Base-by-base conservation (phyloP, 345 rosid genomes). In the Rhodamnia argentea region DNA sequence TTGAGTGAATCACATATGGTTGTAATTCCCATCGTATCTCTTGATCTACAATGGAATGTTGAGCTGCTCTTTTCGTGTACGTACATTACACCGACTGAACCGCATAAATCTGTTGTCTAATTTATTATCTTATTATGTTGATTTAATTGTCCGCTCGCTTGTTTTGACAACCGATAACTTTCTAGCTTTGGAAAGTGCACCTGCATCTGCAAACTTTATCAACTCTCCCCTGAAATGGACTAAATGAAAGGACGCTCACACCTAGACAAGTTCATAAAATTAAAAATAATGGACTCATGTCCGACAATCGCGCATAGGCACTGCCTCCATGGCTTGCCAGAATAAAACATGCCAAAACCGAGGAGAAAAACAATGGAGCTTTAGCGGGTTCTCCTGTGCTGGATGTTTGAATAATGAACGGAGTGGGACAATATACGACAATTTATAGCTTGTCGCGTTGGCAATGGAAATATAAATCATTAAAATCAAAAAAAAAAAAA, bases 51-150 rank as follows among this genome's bases (percentile, higher is more conserved):
- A 8, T 62, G 7, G 2, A 14, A 62, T 62, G 16, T 1, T 7
- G 5, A 62, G 37, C 3, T 7, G 1, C 23, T 4, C 42, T 64
- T 64, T 8, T 8, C 0, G 0, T 64, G 5, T 5, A 64, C 7
- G 2, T 29, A 16, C 1, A 4, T 29, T 18, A 29, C 1, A 29
- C 4, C 0, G 42, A 64, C 5, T 0, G 5, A 64, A 15, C 1
- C 3, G 7, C 6, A 4, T 64, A 29, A 64, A 13, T 27, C 8
- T 14, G 0, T 3, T 64, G 4, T 64, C 5, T 15, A 1, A 64
- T 2, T 64, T 29, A 15, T 7, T 64, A 29, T 29, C 23, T 29
- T 29, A 40, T 64, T 64, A 0, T 29, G 4, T 16, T 64, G 32
- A 64, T 29, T 15, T 64, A 3, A 64, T 4, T 1, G 40, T 64